Conservation (phyloP, 129 eudicot genomes). For the Logfia minima region DNA sequence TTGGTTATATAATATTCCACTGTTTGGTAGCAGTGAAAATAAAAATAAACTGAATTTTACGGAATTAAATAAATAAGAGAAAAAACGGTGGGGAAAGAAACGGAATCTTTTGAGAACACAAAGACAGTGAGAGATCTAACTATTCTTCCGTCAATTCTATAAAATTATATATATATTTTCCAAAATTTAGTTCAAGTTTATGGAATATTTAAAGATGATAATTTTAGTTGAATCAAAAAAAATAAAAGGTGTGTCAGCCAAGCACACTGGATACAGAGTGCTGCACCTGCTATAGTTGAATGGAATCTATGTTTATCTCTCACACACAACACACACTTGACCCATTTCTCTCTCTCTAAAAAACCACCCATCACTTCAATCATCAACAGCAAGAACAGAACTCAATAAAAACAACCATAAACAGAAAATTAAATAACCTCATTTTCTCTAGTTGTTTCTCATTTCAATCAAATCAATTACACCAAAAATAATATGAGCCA, state of each 20-base stretch:
- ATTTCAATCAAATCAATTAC: constrained; percentile 27
- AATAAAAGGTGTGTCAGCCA: constrained; percentile 48
- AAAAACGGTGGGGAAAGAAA: constrained; percentile 7
- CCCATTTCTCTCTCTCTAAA: constrained; percentile 28
- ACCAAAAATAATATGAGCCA: constrained; percentile 17
- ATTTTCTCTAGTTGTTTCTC: constrained; percentile 10
- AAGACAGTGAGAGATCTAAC: neutral
- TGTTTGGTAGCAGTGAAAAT: neutral
- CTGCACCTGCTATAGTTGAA: constrained; percentile 52
- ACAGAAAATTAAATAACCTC: constrained; percentile 20
- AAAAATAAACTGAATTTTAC: neutral
- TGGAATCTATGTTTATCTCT: constrained; percentile 41
- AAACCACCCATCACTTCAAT: constrained; percentile 34
- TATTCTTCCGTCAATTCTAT: constrained; percentile 15
- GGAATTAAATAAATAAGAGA: neutral
- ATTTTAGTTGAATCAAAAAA: neutral
- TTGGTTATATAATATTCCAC: no score
- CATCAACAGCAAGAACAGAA: constrained; percentile 32
- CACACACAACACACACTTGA: constrained; percentile 8
- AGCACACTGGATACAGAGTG: constrained; percentile 58
- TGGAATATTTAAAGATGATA: neutral
- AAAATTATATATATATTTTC: no score
- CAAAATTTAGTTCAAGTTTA: neutral
- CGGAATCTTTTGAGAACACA: constrained; percentile 16
- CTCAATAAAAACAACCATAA: constrained; percentile 29